phyloP scores from a whole-genome alignment of 140 eudicot genomes.

The Ambrosia hybrid region DNA sequence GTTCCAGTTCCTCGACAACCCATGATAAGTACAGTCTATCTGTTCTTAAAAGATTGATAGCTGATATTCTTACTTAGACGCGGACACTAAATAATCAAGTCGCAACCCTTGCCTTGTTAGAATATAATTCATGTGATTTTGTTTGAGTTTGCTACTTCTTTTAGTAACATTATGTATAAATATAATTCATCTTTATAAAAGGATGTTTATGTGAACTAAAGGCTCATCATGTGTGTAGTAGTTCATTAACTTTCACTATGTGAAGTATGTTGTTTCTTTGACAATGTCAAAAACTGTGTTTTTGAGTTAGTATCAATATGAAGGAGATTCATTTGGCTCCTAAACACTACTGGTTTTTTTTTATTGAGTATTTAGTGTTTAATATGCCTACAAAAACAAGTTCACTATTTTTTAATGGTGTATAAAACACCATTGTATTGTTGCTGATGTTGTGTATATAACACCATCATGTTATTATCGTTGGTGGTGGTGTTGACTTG shows the following conservation, averaged over 20 bases:
- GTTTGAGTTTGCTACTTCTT: constrained; percentile 18
- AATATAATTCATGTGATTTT: constrained; percentile 14
- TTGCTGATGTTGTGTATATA: no score
- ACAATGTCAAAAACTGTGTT: neutral
- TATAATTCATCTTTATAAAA: constrained; percentile 16
- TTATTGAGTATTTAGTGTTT: neutral
- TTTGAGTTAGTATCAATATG: neutral
- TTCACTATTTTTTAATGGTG: neutral
- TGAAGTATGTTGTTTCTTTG: neutral
- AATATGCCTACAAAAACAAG: neutral
- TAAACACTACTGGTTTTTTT: neutral
- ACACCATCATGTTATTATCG: no score
- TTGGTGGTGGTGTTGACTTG: no score
- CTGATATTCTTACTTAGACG: constrained; percentile 14
- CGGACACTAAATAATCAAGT: constrained; percentile 19
- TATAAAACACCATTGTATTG: no score
- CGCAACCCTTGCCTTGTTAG: constrained; percentile 1
- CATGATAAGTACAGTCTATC: constrained; percentile 16
- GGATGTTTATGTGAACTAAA: constrained; percentile 23
- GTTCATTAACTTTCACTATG: neutral
- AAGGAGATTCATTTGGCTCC: neutral
- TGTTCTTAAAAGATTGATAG: constrained; percentile 8
- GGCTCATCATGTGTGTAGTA: constrained; percentile 18
- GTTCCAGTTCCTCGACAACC: constrained; percentile 30
- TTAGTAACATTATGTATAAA: constrained; percentile 17